Percentiles rank a stretch among this genome's conserved stretches.
phyloP scores from a whole-genome alignment of 257 asterid genomes.

The Handroanthus guayacan region DNA sequence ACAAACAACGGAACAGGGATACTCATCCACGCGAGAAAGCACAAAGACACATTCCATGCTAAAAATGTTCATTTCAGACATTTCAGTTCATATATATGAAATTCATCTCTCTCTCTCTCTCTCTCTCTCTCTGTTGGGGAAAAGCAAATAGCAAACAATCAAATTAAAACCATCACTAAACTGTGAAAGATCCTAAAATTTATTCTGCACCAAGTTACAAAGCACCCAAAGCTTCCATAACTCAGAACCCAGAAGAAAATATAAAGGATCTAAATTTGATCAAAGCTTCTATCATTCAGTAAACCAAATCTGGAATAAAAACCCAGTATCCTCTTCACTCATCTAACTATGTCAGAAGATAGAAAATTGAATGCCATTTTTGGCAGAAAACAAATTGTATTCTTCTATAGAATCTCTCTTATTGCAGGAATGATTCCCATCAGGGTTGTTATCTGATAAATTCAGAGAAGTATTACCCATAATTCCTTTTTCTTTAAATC shows the following conservation, averaged over 20 bases:
- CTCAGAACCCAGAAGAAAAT: constrained; percentile 17
- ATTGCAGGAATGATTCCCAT: constrained; percentile 42
- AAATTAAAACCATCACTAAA: background rate
- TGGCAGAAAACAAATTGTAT: constrained; percentile 70
- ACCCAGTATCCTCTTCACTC: constrained; percentile 36
- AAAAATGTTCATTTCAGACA: too few relatives aligned
- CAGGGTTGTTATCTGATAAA: constrained; percentile 35
- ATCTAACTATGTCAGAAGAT: constrained; percentile 50
- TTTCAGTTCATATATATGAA: too few relatives aligned
- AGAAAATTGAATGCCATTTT: constrained; percentile 65
- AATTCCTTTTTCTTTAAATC: constrained; percentile 50
- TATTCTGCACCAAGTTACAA: constrained; percentile 45
- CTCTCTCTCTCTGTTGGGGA: background rate
- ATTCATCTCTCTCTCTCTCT: too few relatives aligned
- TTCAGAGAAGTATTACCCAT: constrained; percentile 37
- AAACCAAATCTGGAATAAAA: constrained; percentile 30
- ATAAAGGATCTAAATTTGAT: constrained; percentile 4
- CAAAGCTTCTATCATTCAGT: constrained; percentile 40
- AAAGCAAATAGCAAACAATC: constrained; percentile 4
- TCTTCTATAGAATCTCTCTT: constrained; percentile 58
- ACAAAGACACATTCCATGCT: background rate
- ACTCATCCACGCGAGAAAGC: too few relatives aligned
- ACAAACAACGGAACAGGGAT: too few relatives aligned
- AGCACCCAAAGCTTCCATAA: constrained; percentile 40
- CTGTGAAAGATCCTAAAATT: constrained; percentile 10